phyloP scores from a whole-genome alignment of 805 yeast species.

The Pichia ethanolica region DNA sequence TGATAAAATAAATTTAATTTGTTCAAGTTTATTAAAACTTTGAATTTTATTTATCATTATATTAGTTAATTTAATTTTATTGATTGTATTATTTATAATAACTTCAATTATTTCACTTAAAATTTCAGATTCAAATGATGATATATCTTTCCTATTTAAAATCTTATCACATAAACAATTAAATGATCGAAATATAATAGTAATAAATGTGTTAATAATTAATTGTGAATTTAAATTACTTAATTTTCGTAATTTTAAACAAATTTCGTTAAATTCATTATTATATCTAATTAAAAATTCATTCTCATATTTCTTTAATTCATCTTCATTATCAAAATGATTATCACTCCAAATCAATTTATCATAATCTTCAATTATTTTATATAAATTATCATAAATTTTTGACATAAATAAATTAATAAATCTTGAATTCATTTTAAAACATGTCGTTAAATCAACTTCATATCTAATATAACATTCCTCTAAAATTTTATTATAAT shows the following conservation, averaged over 20 bases:
- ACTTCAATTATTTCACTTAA: slow-evolving; percentile 12
- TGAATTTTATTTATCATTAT: slow-evolving; percentile 15
- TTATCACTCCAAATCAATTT: slow-evolving; percentile 14
- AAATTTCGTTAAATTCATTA: background rate
- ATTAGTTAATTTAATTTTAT: background rate
- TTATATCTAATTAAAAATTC: slow-evolving; percentile 13
- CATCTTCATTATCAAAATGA: slow-evolving; percentile 5
- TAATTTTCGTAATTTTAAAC: background rate
- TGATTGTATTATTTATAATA: background rate
- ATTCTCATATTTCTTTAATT: slow-evolving; percentile 5
- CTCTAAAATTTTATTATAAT: slow-evolving; percentile 22
- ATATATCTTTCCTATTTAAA: slow-evolving; percentile 21
- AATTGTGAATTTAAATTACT: slow-evolving; percentile 18
- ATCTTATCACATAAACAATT: slow-evolving; percentile 15
- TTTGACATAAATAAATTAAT: slow-evolving; percentile 8
- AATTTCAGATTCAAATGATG: slow-evolving; percentile 27
- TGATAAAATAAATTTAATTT: slow-evolving; percentile 20
- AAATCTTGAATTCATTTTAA: slow-evolving; percentile 17
- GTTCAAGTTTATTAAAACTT: slow-evolving; percentile 24
- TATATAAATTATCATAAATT: slow-evolving; percentile 5
- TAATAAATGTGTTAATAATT: slow-evolving; percentile 14
- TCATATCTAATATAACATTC: slow-evolving; percentile 12
- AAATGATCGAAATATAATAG: slow-evolving; percentile 13
- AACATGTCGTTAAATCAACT: slow-evolving; percentile 17
- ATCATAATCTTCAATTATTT: slow-evolving; percentile 14